phyloP scores from a whole-genome alignment of 2,329 filamentous ascomycete species.

The Fusarium musae region DNA sequence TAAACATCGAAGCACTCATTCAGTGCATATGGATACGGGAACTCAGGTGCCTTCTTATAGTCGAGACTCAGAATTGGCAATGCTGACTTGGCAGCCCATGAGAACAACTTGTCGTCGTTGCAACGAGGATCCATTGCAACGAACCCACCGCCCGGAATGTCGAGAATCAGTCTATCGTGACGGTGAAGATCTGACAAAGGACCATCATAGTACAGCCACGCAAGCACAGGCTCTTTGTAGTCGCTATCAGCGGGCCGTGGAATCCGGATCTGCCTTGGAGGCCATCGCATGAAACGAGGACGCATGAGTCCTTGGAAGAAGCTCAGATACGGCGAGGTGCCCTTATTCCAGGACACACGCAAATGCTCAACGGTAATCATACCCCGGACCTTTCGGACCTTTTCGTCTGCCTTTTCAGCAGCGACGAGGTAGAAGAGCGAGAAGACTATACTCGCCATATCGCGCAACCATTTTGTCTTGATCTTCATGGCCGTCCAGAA shows the following conservation, averaged over 20 bases:
- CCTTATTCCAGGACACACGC: constrained; percentile 94
- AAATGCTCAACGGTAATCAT: constrained; percentile 91
- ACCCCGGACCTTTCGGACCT: constrained; percentile 89
- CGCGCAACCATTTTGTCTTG: constrained; percentile 78
- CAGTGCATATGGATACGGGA: constrained; percentile 59
- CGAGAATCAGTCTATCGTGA: constrained; percentile 82
- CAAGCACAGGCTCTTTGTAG: constrained; percentile 84
- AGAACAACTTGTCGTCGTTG: constrained; percentile 92
- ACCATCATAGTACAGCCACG: constrained; percentile 95
- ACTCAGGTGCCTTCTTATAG: constrained; percentile 71
- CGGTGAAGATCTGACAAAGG: constrained; percentile 80
- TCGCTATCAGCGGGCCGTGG: constrained; percentile 81
- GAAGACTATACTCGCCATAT: constrained; percentile 85
- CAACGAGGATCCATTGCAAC: constrained; percentile 96
- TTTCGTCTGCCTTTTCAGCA: constrained; percentile 94
- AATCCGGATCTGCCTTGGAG: constrained; percentile 85
- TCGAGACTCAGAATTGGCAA: constrained; percentile 92
- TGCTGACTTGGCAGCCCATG: constrained; percentile 90
- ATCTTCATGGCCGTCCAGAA: constrained; percentile 99
- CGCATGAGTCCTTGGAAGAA: constrained; percentile 78
- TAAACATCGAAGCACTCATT: constrained; percentile 64
- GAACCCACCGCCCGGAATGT: constrained; percentile 94
- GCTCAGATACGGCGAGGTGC: constrained; percentile 84
- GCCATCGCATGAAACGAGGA: constrained; percentile 82
- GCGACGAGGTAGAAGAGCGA: constrained; percentile 91